Percentiles rank a stretch among this genome's conserved stretches.
These are phyloP conservation scores for Cryptosporidium viatorum DNA, from an alignment of 169 alveolate genomes.

Conservation along the genomic window DNA sequence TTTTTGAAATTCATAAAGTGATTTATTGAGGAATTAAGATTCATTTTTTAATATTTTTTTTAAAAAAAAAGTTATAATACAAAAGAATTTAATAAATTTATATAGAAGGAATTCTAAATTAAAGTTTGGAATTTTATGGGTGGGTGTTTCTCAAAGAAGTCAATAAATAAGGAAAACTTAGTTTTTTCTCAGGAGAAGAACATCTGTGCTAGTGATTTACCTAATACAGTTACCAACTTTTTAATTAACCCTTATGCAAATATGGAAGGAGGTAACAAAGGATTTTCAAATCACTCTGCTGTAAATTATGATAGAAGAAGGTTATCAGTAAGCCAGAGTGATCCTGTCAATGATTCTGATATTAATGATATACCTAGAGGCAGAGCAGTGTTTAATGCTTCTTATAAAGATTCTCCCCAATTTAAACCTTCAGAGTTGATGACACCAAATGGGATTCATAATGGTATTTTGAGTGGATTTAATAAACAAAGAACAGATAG, in stretches of 20 bases:
- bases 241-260: background rate
- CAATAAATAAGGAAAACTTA: slow-evolving; percentile 1
- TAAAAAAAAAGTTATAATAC: background rate
- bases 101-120: background rate
- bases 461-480: background rate
- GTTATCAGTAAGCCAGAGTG: slow-evolving; percentile 65
- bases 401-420: slow-evolving; percentile 1
- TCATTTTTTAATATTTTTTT: background rate
- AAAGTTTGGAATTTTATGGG: slow-evolving; percentile 57
- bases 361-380: slow-evolving; percentile 55
- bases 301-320: slow-evolving; percentile 65
- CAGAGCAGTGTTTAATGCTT: slow-evolving; percentile 62
- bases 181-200: slow-evolving; percentile 43
- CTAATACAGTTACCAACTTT: background rate
- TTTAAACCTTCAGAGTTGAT: background rate
- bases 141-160: slow-evolving; percentile 66
- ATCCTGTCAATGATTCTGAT: slow-evolving; percentile 55
- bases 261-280: slow-evolving; percentile 52
- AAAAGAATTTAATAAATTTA: background rate
- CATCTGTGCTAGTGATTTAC: background rate
- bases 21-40: background rate
- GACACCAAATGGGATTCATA: background rate
- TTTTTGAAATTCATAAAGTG: background rate
- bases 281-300: background rate
- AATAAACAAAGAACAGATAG: background rate